Conservation (phyloP, 169 alveolate genomes). For the Babesia divergens region DNA sequence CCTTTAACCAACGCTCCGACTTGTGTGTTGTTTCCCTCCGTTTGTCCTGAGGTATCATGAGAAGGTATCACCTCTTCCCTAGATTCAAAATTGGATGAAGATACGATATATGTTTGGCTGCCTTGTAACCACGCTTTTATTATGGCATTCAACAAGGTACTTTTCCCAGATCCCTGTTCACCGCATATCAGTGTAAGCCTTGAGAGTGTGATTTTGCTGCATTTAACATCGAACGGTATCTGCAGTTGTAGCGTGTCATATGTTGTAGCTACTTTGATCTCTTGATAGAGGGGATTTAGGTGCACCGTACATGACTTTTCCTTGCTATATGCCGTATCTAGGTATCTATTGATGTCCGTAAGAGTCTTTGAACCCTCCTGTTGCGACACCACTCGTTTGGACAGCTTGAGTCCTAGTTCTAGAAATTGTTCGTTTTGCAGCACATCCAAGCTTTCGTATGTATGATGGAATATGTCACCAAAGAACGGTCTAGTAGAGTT, state of each 20-base stretch:
- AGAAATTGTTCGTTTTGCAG: no score
- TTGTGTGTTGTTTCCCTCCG: background rate
- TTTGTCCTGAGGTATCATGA: background rate
- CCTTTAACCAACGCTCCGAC: no score
- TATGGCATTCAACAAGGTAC: constrained; percentile 40
- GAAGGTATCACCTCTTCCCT: background rate
- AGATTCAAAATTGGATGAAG: background rate
- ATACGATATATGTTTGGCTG: background rate
- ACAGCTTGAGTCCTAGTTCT: background rate
- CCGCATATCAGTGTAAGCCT: constrained; percentile 44
- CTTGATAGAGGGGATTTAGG: background rate
- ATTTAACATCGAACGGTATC: constrained; percentile 45
- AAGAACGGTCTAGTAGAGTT: constrained; percentile 12
- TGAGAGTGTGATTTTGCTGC: constrained; percentile 4
- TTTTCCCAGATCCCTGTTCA: constrained; percentile 43
- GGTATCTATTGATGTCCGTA: background rate
- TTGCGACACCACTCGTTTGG: no score
- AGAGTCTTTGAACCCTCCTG: no score
- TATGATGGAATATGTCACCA: constrained; percentile 30
- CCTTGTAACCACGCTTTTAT: constrained; percentile 46
- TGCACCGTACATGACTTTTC: background rate
- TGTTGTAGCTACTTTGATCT: background rate
- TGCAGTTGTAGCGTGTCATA: constrained; percentile 9
- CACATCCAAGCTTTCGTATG: background rate
- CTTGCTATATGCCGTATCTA: background rate